These are phyloP conservation scores for Herpotrichia juniperi DNA, from an alignment of 2,329 filamentous ascomycete species.

Conservation along the genomic window DNA sequence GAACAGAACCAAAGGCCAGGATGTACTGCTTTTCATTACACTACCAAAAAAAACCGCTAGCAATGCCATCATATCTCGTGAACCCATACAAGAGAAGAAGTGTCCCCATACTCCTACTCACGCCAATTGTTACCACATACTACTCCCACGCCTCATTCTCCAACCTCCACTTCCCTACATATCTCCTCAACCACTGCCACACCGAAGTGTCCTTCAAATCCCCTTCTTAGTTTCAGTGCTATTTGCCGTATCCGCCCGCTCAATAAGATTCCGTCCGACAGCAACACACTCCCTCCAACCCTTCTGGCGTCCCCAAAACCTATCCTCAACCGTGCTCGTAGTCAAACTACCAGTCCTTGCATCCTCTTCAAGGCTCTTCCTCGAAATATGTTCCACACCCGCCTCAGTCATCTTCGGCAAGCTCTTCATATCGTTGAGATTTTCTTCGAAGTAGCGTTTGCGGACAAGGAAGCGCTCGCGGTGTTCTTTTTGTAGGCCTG, in stretches of 20 bases:
- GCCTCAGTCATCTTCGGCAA: conserved; percentile 50
- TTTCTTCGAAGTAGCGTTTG: conserved; percentile 79
- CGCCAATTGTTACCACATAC: no score
- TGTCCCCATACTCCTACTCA: no score
- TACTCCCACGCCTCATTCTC: no score
- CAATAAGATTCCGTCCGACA: conserved; percentile 50
- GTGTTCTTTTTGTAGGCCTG: conserved; percentile 83
- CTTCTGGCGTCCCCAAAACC: conserved; percentile 60
- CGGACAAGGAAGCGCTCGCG: conserved; percentile 81
- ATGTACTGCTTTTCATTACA: no score
- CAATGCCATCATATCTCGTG: no score
- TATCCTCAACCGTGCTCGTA: conserved; percentile 50
- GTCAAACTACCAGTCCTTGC: conserved; percentile 48
- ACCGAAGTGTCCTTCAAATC: no score
- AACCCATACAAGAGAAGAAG: no score
- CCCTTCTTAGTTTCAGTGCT: conserved; percentile 23
- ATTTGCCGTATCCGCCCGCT: conserved; percentile 11
- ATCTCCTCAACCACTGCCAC: no score
- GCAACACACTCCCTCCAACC: conserved; percentile 58
- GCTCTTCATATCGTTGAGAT: conserved; percentile 62
- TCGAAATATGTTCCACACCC: conserved; percentile 65
- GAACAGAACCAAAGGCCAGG: no score
- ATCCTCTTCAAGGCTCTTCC: conserved; percentile 67
- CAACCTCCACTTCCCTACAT: no score
- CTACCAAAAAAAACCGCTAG: no score